These are phyloP conservation scores for Rosa multiflora DNA, from an alignment of 306 rosid genomes.

Conservation along the genomic window DNA sequence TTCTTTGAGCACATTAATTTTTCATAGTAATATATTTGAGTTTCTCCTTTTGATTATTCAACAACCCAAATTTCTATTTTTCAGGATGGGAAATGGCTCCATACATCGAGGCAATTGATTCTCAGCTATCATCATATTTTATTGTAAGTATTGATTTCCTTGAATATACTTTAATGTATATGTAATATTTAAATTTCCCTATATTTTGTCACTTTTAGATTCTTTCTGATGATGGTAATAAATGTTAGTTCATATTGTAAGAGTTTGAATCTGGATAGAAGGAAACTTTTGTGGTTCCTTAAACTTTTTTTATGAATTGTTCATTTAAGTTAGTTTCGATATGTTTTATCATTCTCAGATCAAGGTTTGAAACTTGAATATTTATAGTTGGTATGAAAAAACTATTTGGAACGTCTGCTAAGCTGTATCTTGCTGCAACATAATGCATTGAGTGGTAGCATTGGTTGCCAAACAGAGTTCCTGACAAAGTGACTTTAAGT, in stretches of 20 bases:
- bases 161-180: conserved; percentile 40
- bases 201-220: background rate
- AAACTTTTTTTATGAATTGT: background rate
- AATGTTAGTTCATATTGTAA: background rate
- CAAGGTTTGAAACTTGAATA: background rate
- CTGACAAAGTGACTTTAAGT: background rate
- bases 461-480: background rate
- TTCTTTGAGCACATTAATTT: background rate
- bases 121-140: conserved; percentile 61
- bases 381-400: background rate
- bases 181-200: background rate
- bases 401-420: background rate
- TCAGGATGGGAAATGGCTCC: conserved; percentile 99
- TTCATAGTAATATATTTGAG: background rate
- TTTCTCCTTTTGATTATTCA: conserved; percentile 2
- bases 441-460: background rate
- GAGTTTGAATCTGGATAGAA: background rate
- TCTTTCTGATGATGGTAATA: background rate
- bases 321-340: background rate
- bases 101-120: conserved; percentile 86
- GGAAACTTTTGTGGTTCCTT: background rate
- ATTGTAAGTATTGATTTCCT: conserved; percentile 43
- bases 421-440: background rate
- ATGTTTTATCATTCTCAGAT: background rate
- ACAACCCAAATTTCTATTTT: conserved; percentile 26